A percentile compares a stretch with the other conserved stretches of the same genome.
Evolutionary conservation across 768 basidiomycete species (phyloP).

Genomic region (Butyriboletus loyo): DNA sequence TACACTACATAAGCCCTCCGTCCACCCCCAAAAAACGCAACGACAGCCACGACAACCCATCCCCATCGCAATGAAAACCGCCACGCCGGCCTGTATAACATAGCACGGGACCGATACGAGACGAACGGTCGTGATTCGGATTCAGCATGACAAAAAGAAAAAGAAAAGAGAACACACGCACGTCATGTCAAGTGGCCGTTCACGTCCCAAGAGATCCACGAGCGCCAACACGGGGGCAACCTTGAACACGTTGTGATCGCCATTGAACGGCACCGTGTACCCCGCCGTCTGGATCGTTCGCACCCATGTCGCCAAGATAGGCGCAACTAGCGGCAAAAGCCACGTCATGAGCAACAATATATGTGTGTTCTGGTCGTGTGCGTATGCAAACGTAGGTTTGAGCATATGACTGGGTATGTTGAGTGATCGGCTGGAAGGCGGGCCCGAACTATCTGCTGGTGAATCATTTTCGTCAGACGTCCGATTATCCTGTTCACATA

Average conservation of each 20-base stretch:
- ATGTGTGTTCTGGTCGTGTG: conserved; percentile 54
- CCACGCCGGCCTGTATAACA: conserved; percentile 12
- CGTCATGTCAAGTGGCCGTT: conserved; percentile 41
- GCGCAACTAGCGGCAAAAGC: conserved; percentile 73
- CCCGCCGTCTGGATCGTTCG: conserved; percentile 81
- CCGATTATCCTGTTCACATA: background rate
- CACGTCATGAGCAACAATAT: conserved; percentile 75
- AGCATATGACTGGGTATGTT: background rate
- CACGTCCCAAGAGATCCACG: conserved; percentile 59
- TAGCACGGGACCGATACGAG: background rate
- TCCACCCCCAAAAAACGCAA: conserved; percentile 68
- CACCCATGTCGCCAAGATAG: conserved; percentile 85
- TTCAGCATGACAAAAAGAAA: background rate
- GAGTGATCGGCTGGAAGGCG: background rate
- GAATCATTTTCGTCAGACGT: conserved; percentile 13
- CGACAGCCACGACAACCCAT: conserved; percentile 45
- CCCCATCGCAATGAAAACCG: conserved; percentile 45
- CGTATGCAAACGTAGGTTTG: conserved; percentile 18
- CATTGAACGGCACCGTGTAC: conserved; percentile 72
- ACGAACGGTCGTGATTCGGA: background rate
- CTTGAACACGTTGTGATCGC: conserved; percentile 72
- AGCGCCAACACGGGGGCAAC: conserved; percentile 63
- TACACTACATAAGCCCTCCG: conserved; percentile 63
- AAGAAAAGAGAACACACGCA: conserved; percentile 25
- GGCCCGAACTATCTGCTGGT: background rate